Evolutionary conservation across 1,284 basidiomycete species (phyloP).

Genomic region (Coniferiporia weirii): DNA sequence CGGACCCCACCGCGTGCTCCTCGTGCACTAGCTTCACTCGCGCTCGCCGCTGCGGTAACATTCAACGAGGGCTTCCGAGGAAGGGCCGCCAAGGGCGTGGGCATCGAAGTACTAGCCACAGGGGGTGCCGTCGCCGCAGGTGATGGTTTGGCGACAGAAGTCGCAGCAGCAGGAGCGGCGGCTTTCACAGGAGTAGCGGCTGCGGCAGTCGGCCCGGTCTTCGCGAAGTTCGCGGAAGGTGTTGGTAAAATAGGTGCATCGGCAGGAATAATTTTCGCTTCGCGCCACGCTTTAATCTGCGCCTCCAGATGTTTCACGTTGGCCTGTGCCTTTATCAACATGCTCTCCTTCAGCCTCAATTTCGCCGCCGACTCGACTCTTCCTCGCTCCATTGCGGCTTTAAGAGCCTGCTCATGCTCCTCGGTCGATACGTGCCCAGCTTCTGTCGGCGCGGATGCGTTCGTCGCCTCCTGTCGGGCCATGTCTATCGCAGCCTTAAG

Average conservation of each 20-base stretch:
- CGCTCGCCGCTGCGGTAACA: constrained; percentile 1
- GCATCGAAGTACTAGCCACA: not conserved
- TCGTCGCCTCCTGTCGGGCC: constrained; percentile 38
- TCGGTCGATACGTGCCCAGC: constrained; percentile 31
- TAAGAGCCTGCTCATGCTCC: constrained; percentile 49
- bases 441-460: constrained; percentile 39
- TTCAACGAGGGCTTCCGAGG: constrained; percentile 22
- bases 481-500: constrained; percentile 35
- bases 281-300: constrained; percentile 51
- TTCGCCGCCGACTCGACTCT: constrained; percentile 56
- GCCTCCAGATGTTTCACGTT: constrained; percentile 63
- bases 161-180: constrained; percentile 16
- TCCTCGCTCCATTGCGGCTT: constrained; percentile 60
- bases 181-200: constrained; percentile 21
- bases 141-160: constrained; percentile 17
- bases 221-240: constrained; percentile 13
- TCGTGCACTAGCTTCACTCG: constrained; percentile 9
- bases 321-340: constrained; percentile 51
- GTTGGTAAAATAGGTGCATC: constrained; percentile 18
- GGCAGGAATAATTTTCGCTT: constrained; percentile 39
- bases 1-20: constrained; percentile 9
- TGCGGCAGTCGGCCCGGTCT: constrained; percentile 17
- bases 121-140: constrained; percentile 20
- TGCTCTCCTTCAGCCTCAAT: constrained; percentile 62
- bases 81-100: constrained; percentile 23